Conservation (phyloP, 1,284 basidiomycete species). For the Trametes sp. region DNA sequence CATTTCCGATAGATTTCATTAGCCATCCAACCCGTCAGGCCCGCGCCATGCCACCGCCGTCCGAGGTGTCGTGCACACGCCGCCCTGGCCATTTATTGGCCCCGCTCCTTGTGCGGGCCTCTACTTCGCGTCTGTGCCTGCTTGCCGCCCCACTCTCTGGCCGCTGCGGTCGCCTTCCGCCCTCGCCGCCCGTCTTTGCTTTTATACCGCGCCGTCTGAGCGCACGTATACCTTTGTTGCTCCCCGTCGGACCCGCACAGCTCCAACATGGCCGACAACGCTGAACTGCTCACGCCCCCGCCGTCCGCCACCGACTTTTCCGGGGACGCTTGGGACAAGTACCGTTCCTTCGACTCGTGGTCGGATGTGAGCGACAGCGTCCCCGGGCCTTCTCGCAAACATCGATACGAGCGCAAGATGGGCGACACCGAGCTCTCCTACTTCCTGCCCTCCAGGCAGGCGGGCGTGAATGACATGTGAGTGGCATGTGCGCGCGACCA, state of each 20-base stretch:
- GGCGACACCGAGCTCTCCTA: constrained; percentile 77
- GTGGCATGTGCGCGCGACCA: constrained; percentile 29
- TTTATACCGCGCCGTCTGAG: constrained; percentile 9
- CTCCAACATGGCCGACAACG: constrained; percentile 16
- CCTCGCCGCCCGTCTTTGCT: constrained; percentile 6
- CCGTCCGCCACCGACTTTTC: constrained; percentile 20
- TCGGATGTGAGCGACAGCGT: not conserved
- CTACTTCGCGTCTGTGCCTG: constrained; percentile 1
- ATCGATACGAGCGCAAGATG: constrained; percentile 53
- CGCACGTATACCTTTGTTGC: not conserved
- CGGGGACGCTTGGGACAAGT: constrained; percentile 17
- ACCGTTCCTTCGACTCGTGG: constrained; percentile 4
- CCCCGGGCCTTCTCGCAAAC: not conserved
- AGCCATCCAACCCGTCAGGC: constrained; percentile 4
- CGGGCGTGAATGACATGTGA: constrained; percentile 86
- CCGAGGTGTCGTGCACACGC: constrained; percentile 7
- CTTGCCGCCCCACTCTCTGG: constrained; percentile 16
- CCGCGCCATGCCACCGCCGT: constrained; percentile 1
- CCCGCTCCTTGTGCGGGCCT: constrained; percentile 1
- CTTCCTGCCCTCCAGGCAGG: constrained; percentile 73
- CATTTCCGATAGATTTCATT: constrained; percentile 9
- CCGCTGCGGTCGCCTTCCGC: constrained; percentile 11
- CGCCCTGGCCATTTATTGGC: constrained; percentile 17
- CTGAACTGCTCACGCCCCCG: constrained; percentile 36
- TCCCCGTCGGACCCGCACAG: not conserved